phyloP scores from a whole-genome alignment of 305 asterid genomes.

The Plantago lanceolata region DNA sequence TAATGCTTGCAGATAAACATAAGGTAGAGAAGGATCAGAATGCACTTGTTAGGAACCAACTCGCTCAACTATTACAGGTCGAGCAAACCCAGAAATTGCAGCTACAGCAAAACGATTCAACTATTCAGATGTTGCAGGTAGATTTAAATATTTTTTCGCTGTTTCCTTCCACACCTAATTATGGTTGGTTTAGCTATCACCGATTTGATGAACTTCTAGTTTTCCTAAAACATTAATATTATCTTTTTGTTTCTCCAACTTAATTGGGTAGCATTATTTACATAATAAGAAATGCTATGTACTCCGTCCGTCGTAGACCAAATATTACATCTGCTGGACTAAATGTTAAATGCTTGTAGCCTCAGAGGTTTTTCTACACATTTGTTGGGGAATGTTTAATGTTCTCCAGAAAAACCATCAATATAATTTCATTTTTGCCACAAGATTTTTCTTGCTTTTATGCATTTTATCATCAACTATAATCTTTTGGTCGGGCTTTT shows the following conservation, averaged over 20 bases:
- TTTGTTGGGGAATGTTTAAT: too few relatives aligned
- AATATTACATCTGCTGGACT: too few relatives aligned
- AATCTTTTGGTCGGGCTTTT: too few relatives aligned
- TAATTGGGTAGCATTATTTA: neutral
- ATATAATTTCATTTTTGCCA: too few relatives aligned
- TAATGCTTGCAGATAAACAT: constrained; percentile 63
- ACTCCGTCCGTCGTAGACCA: too few relatives aligned
- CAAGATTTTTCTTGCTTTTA: too few relatives aligned
- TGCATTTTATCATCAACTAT: too few relatives aligned
- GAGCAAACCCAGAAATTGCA: constrained; percentile 80
- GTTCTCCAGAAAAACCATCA: too few relatives aligned
- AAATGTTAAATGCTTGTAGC: too few relatives aligned
- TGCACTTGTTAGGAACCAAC: constrained; percentile 68
- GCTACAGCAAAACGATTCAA: constrained; percentile 69
- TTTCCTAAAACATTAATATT: too few relatives aligned
- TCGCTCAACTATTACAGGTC: constrained; percentile 67
- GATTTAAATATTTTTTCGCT: constrained; percentile 18
- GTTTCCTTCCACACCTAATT: constrained; percentile 18
- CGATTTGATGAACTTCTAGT: constrained; percentile 1
- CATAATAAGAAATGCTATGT: neutral
- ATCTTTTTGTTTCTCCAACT: too few relatives aligned
- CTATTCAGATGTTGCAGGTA: constrained; percentile 84
- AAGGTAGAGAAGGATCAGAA: constrained; percentile 93
- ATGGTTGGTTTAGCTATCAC: constrained; percentile 9
- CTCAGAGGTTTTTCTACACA: too few relatives aligned